Evolutionary conservation across 1,284 basidiomycete genomes (phyloP), one percentile per base, ranked within the genome.

Genomic region (Bondarzewia mesenterica): DNA sequence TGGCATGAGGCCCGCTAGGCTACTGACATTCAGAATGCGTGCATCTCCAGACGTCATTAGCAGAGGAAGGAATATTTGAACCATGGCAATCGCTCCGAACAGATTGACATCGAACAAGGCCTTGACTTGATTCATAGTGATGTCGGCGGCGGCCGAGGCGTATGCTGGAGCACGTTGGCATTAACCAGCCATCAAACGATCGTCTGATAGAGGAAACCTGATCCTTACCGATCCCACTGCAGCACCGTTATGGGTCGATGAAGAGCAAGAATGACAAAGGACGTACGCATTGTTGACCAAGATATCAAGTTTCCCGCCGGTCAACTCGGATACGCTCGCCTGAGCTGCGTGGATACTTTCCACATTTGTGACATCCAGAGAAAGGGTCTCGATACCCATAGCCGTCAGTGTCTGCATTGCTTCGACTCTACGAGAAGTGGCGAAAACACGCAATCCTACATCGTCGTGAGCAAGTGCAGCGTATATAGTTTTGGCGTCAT

Each of bases 251-350:
- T 10, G 15, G 15, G 20, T 8, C 23, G 16, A 38, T 49, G 18
- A 20, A 14, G 10, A 21, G 5, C 27, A 23, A 48, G 16, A 25
- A 43, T 39, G 15, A 16, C 37, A 36, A 15, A 41, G 8, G 4
- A 52, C 63, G 44, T 37, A 65, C 63, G 63, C 63, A 50, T 65
- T 65, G 49, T 65, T 64, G 2, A 65, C 58, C 5, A 65, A 52
- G 22, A 67, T 53, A 47, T 68, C 58, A 7, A 68, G 55, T 21
- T 48, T 59, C 7, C 63, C 63, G 7, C 58, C 57, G 1, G 59
- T 64, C 15, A 57, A n/a, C 8, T 46, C 42, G 1, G 47, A 44
- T n/a, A 67, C 49, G 14, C 52, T 32, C 16, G 60, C 53, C 12
- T 53, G 47, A 6, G 50, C 53, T 1, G 43, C 42, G 12, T 44